phyloP scores from a whole-genome alignment of 306 rosid species.

The Boehmeria nivea region DNA sequence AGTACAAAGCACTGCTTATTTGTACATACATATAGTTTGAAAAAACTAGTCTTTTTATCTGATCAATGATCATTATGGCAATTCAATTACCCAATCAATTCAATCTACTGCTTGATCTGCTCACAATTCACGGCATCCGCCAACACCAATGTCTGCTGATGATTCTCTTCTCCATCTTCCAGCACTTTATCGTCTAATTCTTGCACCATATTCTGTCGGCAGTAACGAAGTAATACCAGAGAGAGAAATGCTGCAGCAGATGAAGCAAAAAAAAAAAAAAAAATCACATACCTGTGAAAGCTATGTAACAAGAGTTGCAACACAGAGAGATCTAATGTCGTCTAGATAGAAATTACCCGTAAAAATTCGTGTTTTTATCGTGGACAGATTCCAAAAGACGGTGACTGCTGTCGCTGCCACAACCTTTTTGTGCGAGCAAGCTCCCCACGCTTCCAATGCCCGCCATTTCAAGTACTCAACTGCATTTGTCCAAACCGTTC shows the following conservation, averaged over 20 bases:
- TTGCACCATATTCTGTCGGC: conserved; percentile 45
- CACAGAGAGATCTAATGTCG: neutral
- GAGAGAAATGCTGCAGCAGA: conserved; percentile 59
- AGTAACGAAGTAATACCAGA: conserved; percentile 56
- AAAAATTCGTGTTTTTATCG: conserved; percentile 60
- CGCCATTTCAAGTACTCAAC: conserved; percentile 45
- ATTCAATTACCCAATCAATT: neutral
- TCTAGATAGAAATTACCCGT: conserved; percentile 61
- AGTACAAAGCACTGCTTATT: no score
- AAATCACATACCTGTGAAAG: conserved; percentile 4
- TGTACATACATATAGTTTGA: no score
- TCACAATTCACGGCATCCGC: neutral
- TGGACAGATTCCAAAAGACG: conserved; percentile 77
- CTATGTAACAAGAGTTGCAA: conserved; percentile 3
- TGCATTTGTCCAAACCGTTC: conserved; percentile 25
- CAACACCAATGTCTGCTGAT: neutral
- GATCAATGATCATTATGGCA: no score
- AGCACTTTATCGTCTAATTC: conserved; percentile 33
- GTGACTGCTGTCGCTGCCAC: conserved; percentile 44
- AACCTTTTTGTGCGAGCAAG: conserved; percentile 78
- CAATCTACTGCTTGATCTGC: neutral
- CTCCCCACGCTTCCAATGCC: conserved; percentile 59
- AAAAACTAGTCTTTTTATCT: no score
- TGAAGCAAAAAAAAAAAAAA: neutral
- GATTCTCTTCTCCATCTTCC: no score